Base-by-base conservation (phyloP, 495 filamentous ascomycete species). In the Penicillium cinerascens region DNA sequence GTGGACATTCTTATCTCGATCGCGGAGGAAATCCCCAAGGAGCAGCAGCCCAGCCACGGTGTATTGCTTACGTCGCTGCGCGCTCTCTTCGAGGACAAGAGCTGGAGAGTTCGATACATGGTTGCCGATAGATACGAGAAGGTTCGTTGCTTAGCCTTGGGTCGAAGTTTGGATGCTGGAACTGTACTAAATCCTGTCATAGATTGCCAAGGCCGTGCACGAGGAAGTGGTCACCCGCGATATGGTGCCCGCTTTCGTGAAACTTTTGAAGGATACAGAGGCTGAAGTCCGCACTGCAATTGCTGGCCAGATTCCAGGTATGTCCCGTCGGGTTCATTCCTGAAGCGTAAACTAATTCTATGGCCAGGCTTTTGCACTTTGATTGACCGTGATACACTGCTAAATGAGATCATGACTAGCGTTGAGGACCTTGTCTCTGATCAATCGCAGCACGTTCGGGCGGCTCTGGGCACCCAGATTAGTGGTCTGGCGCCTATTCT, bases 21-120 rank as follows among this genome's bases (percentile, higher is more conserved):
- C 61, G 93, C 95, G 43, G 95, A 98, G 71, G 90, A 91, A 42
- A 92, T 98, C 9, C 93, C 93, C 50, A 97, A 97, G 71, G 93
- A 97, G 64, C 91, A 97, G 64, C 95, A 97, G 71, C 85, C 87
- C 35, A 97, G 91, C 77, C 92, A 97, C 67, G 92, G 91, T 37
- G 89, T 96, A 41, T 74, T 98, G 50, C 77, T 98, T 61, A 91
- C 88, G 18, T 91, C 93, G 46, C 71, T 98, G 64, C 86, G 93
- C 58, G 93, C 79, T 71, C 73, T 98, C 56, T 96, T 97, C 72
- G 92, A 96, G 64, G 93, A 98, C 68, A 97, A 97, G 79, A 97
- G 95, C 74, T 98, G 93, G 93, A 83, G 93, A 60, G 93, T 98
- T 44, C 82, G 93, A 67, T 98, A 97, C 69, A 98, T 97, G 95